Evolutionary conservation across 352 stramenopile species (phyloP).

Genomic region (Blastocystis sp.): DNA sequence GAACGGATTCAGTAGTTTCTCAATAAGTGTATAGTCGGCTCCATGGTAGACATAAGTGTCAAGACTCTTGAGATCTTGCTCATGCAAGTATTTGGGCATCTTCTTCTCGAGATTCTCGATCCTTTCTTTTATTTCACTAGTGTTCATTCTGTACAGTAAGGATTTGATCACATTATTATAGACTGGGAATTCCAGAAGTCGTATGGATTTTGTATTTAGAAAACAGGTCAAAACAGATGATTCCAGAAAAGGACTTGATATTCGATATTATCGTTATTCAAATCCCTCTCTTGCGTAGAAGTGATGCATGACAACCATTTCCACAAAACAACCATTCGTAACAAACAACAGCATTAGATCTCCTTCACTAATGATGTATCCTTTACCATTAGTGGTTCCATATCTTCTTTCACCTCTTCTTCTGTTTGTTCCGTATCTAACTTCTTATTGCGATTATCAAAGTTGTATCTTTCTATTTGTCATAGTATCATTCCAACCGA

Average conservation of each 20-base stretch:
- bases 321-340: too few species aligned
- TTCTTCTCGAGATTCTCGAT: conserved; percentile 26
- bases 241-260: too few species aligned
- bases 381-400: background rate
- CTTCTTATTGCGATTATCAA: conserved; percentile 50
- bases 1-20: conserved; percentile 50
- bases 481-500: background rate
- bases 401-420: background rate
- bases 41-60: conserved; percentile 60
- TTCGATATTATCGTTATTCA: too few species aligned
- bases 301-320: too few species aligned
- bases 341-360: conserved; percentile 9
- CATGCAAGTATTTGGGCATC: conserved; percentile 35
- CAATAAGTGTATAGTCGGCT: conserved; percentile 38
- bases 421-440: background rate
- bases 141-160: background rate
- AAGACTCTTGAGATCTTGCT: conserved; percentile 47
- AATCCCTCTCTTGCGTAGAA: too few species aligned
- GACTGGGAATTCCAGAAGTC: background rate
- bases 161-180: background rate
- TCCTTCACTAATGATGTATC: background rate
- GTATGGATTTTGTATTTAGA: background rate
- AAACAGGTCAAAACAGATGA: too few species aligned
- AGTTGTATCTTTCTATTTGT: conserved; percentile 46
- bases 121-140: background rate